Percentiles rank a stretch among this genome's conserved stretches.
Conservation (phyloP, 257 asterid species). For the Nyctanthes arbortristis region DNA sequence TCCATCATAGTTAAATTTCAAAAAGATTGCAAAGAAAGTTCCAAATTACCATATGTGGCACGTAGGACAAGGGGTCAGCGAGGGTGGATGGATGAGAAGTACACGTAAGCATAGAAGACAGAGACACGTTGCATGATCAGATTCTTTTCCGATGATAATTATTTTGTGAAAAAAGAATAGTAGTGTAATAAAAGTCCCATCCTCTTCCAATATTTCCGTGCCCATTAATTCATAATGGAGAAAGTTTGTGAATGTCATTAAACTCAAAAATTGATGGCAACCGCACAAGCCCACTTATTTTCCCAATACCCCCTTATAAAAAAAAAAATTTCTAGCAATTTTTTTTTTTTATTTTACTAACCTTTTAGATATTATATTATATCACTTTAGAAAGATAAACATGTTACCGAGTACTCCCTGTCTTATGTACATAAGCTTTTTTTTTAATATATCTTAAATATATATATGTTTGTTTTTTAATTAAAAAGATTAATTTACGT, state of each 20-base stretch:
- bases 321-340: too few relatives aligned
- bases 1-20: too few relatives aligned
- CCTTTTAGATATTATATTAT: too few relatives aligned
- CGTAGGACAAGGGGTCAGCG: constrained; percentile 8
- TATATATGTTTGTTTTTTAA: too few relatives aligned
- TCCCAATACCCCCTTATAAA: not conserved
- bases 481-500: too few relatives aligned
- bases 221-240: not conserved
- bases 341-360: too few relatives aligned
- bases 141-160: not conserved
- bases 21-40: too few relatives aligned
- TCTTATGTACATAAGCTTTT: too few relatives aligned
- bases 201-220: constrained; percentile 12
- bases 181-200: not conserved
- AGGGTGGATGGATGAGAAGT: constrained; percentile 10
- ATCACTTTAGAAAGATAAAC: too few relatives aligned
- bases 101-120: constrained; percentile 20
- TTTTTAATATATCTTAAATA: too few relatives aligned
- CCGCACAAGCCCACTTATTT: not conserved
- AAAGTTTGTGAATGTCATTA: too few relatives aligned
- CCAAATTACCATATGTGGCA: not conserved
- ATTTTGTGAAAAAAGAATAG: not conserved
- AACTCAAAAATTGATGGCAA: not conserved
- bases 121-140: constrained; percentile 20
- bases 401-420: too few relatives aligned